Evolutionary conservation across 352 stramenopile genomes (phyloP).

Genomic region (Globisporangium alternatum): DNA sequence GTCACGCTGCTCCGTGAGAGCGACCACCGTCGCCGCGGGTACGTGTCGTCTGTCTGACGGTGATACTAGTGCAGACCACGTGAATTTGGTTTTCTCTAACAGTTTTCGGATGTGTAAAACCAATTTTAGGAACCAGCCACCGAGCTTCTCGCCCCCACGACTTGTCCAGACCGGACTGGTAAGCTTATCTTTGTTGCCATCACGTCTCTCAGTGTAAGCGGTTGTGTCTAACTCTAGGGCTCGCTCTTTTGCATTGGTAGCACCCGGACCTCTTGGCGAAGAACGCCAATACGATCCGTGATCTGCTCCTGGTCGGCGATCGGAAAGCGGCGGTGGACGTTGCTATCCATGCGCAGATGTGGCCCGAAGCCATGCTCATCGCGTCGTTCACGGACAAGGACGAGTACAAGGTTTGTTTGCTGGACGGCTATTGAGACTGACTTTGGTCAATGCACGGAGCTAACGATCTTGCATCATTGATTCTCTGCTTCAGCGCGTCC

Average conservation of each 20-base stretch:
- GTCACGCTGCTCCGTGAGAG: constrained; percentile 69
- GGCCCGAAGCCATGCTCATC: constrained; percentile 86
- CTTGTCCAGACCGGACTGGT: constrained; percentile 37
- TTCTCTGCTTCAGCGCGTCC: constrained; percentile 39
- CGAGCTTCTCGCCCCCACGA: constrained; percentile 45
- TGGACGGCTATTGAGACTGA: background rate
- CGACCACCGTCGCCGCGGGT: constrained; percentile 56
- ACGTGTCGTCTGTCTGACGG: constrained; percentile 11
- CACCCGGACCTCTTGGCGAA: constrained; percentile 48
- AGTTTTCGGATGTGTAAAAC: background rate
- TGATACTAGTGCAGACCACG: background rate
- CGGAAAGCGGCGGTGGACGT: constrained; percentile 70
- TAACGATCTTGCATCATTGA: background rate
- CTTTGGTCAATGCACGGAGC: constrained; percentile 8
- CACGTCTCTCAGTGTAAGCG: background rate
- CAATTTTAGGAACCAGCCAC: constrained; percentile 28
- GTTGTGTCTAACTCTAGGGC: background rate
- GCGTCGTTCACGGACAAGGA: constrained; percentile 84
- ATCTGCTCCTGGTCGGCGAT: constrained; percentile 74
- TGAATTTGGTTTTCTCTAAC: background rate
- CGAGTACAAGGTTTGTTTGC: constrained; percentile 57
- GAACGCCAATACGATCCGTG: constrained; percentile 54
- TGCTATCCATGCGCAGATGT: constrained; percentile 83
- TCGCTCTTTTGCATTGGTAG: constrained; percentile 20
- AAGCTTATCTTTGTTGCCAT: constrained; percentile 5